Evolutionary conservation across 2,329 filamentous ascomycete species (phyloP).

Genomic region (Fonsecaea multimorphosa): DNA sequence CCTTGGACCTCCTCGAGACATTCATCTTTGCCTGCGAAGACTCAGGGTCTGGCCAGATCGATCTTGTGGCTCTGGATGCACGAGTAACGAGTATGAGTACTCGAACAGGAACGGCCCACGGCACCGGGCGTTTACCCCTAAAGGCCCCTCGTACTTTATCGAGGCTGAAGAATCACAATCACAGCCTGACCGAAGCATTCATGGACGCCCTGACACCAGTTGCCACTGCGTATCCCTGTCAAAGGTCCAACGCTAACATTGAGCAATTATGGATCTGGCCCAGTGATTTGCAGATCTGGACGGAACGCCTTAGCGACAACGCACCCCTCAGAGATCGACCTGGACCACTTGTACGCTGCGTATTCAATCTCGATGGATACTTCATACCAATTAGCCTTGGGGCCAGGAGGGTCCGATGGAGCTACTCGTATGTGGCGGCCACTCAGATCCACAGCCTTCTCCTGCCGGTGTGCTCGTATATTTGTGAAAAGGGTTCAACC

Average conservation of each 20-base stretch:
- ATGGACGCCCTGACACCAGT: not conserved
- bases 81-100: too few relatives aligned
- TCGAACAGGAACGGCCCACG: not conserved
- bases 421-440: not conserved
- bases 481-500: not conserved
- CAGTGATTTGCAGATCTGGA: not conserved
- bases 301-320: not conserved
- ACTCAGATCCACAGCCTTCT: slow-evolving; percentile 1
- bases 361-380: not conserved
- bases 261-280: not conserved
- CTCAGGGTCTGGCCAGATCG: too few relatives aligned
- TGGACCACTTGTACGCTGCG: too few relatives aligned
- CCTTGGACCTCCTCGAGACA: not conserved
- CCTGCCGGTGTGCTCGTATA: not conserved
- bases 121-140: too few relatives aligned
- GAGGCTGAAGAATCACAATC: not conserved
- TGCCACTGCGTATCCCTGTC: not conserved
- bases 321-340: not conserved
- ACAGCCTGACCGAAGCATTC: not conserved
- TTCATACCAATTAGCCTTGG: not conserved
- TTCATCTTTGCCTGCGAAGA: too few relatives aligned
- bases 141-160: not conserved
- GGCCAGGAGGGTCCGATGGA: not conserved
- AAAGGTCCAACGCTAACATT: not conserved
- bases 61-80: too few relatives aligned